Evolutionary conservation across 805 yeast species (phyloP), one percentile per base, ranked within the genome.

Genomic region (Ogataea degrootiae): DNA sequence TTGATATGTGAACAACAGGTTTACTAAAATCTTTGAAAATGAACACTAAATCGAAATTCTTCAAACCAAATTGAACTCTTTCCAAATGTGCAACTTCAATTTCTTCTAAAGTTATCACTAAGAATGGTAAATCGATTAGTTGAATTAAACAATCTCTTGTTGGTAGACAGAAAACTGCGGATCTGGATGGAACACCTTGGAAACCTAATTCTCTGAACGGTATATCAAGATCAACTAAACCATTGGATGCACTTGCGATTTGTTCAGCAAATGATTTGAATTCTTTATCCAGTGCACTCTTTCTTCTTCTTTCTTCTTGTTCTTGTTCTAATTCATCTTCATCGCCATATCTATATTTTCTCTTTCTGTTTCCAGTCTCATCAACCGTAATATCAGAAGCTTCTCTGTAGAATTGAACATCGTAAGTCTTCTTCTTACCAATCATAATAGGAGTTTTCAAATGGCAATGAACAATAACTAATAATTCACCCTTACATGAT

Each of bases 311-410:
- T 71, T 94, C 99, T 67, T 94, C 98, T 70, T 92, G 97, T 71
- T 94, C 99, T 69, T 92, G 97, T 69, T 94, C 98, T 54, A 94
- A 74, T 70, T 94, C 99, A 67, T 94, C 99, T 67, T 94, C 99
- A 66, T 94, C 99, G 41, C 99, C 99, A 64, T 94, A 94, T 56
- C 84, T 74, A 67, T 84, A 85, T 55, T 78, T 79, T 67, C 97
- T 82, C 71, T 88, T 85, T 52, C 96, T 84, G 51, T 89, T 91
- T 54, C 97, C 96, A 17, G 99, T 94, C 69, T 94, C 99, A 68
- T 94, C 99, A 59, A 90, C 90, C 3, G 96, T 83, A 76, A 90
- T 86, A 63, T 94, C 99, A 31, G 96, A 83, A 12, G 97, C 98
- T 67, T 94, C 99, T 54, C 98, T 77, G 72, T 91, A 94, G 64